Conservation (phyloP, 2,329 filamentous ascomycete species). For the Penicillium thymicola region DNA sequence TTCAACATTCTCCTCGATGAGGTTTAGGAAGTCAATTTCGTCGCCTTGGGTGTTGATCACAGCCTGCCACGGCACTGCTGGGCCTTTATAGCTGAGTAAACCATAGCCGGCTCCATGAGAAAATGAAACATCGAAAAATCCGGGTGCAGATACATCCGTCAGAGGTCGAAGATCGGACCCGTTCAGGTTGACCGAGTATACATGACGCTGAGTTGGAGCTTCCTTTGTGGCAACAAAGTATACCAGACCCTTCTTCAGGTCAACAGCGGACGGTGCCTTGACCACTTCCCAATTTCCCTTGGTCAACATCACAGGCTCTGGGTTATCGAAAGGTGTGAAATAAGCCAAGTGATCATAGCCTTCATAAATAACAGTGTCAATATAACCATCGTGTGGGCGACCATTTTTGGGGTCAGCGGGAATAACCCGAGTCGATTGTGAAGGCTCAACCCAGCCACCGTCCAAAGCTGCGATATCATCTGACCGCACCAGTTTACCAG, state of each 20-base stretch:
- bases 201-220: slow-evolving; percentile 81
- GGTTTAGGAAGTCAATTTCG: slow-evolving; percentile 60
- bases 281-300: slow-evolving; percentile 91
- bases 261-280: slow-evolving; percentile 76
- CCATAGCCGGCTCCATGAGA: slow-evolving; percentile 78
- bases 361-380: slow-evolving; percentile 83
- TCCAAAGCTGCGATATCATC: slow-evolving; percentile 81
- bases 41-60: slow-evolving; percentile 79
- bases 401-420: slow-evolving; percentile 77
- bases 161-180: slow-evolving; percentile 70
- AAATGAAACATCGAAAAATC: slow-evolving; percentile 80
- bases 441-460: slow-evolving; percentile 95
- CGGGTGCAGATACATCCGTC: slow-evolving; percentile 69
- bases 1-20: slow-evolving; percentile 72
- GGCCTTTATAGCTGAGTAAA: slow-evolving; percentile 79
- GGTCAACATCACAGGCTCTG: slow-evolving; percentile 80
- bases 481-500: slow-evolving; percentile 73
- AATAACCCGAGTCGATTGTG: slow-evolving; percentile 78
- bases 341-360: slow-evolving; percentile 90
- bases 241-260: slow-evolving; percentile 78
- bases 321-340: slow-evolving; percentile 81
- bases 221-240: slow-evolving; percentile 89
- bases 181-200: slow-evolving; percentile 85
- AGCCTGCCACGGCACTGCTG: slow-evolving; percentile 84
- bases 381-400: slow-evolving; percentile 79